These are phyloP conservation scores for Diaporthe sp. DNA, from an alignment of 2,329 filamentous ascomycete genomes.

Conservation along the genomic window DNA sequence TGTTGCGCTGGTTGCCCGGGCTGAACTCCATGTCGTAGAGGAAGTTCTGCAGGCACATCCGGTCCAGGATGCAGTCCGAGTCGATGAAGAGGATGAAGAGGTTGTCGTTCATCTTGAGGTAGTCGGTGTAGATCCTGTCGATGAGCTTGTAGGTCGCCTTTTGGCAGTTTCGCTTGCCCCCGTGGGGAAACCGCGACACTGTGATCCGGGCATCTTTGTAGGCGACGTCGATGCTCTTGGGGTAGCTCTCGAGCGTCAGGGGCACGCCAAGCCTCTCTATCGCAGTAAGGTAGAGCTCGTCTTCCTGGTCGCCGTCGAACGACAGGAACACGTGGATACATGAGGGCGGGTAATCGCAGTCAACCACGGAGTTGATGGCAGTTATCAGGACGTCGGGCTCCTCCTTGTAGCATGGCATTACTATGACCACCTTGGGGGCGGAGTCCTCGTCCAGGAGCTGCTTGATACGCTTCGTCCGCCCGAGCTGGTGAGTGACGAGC, in stretches of 20 bases:
- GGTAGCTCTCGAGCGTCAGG: slow-evolving; percentile 79
- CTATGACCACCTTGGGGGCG: slow-evolving; percentile 92
- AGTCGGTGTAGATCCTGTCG: slow-evolving; percentile 89
- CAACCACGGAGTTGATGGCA: slow-evolving; percentile 90
- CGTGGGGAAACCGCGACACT: slow-evolving; percentile 90
- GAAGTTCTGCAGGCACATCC: slow-evolving; percentile 94
- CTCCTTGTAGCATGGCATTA: slow-evolving; percentile 98
- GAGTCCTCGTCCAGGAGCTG: slow-evolving; percentile 84
- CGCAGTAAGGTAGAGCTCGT: slow-evolving; percentile 89
- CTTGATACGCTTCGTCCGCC: slow-evolving; percentile 84
- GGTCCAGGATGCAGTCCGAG: slow-evolving; percentile 94
- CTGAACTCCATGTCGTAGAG: slow-evolving; percentile 99
- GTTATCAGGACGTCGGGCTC: slow-evolving; percentile 84
- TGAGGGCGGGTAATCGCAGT: slow-evolving; percentile 91
- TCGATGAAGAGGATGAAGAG: slow-evolving; percentile 97
- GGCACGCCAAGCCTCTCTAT: slow-evolving; percentile 87
- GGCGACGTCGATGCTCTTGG: slow-evolving; percentile 88
- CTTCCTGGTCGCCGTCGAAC: slow-evolving; percentile 90
- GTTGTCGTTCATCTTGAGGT: slow-evolving; percentile 88
- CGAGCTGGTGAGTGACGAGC: slow-evolving; percentile 86
- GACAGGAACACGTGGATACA: slow-evolving; percentile 96
- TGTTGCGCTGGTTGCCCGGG: slow-evolving; percentile 89
- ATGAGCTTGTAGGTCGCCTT: slow-evolving; percentile 94
- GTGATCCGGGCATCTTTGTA: slow-evolving; percentile 89
- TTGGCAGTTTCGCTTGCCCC: slow-evolving; percentile 93